Evolutionary conservation across 2,329 filamentous ascomycete genomes (phyloP).

Genomic region (Botryotinia narcissicola): DNA sequence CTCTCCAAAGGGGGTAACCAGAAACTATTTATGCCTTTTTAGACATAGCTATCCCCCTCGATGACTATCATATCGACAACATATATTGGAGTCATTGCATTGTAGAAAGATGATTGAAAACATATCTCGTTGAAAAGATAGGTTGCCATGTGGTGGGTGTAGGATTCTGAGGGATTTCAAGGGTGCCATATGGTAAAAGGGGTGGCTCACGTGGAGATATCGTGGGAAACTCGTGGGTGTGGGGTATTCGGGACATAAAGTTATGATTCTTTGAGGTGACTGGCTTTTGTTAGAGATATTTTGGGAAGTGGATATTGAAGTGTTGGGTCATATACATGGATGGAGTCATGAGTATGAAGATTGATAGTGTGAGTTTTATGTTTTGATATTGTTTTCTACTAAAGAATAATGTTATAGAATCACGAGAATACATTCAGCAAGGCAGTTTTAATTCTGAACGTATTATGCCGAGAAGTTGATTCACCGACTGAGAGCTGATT

Average conservation of each 20-base stretch:
- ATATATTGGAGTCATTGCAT: not conserved
- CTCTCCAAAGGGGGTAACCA: not conserved
- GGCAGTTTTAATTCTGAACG: not conserved
- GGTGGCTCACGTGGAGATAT: not conserved
- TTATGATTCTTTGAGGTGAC: not conserved
- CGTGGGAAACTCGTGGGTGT: not conserved
- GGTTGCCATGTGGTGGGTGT: not conserved
- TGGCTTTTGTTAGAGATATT: not conserved
- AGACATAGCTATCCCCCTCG: not conserved
- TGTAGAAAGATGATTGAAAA: not conserved
- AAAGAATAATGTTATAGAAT: not conserved
- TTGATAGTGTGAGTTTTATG: not conserved
- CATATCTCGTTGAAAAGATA: not conserved
- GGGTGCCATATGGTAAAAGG: not conserved
- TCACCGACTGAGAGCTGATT: not conserved
- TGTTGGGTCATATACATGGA: no score
- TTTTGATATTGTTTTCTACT: not conserved
- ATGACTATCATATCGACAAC: not conserved
- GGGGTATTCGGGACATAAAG: not conserved
- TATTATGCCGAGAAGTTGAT: not conserved
- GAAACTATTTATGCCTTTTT: not conserved
- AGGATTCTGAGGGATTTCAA: not conserved
- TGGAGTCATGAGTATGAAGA: not conserved
- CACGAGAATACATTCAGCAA: not conserved
- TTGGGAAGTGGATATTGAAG: not conserved